phyloP scores from a whole-genome alignment of 495 filamentous ascomycete genomes.

The Haplographium delicatum region DNA sequence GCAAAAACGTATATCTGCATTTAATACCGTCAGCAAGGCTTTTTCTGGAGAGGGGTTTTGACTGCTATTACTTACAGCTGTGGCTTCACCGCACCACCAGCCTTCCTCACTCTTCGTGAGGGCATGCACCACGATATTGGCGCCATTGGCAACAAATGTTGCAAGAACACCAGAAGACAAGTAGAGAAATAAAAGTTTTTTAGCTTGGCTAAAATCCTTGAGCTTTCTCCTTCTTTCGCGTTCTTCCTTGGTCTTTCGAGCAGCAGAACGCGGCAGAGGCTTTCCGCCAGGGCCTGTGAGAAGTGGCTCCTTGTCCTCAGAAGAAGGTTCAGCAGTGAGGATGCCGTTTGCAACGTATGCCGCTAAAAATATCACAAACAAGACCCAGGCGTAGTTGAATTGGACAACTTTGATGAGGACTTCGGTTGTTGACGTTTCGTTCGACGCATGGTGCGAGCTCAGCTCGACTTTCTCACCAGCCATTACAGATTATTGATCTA shows the following conservation, averaged over 20 bases:
- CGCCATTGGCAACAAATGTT: slow-evolving; percentile 70
- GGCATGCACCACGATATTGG: slow-evolving; percentile 72
- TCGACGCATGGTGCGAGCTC: slow-evolving; percentile 11
- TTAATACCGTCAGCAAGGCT: too few species aligned
- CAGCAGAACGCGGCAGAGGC: slow-evolving; percentile 61
- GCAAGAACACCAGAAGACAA: slow-evolving; percentile 59
- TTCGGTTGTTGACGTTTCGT: not conserved
- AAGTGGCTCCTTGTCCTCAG: slow-evolving; percentile 28
- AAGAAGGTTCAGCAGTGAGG: slow-evolving; percentile 39
- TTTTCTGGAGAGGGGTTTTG: too few species aligned
- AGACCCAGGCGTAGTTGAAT: slow-evolving; percentile 59
- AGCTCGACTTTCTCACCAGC: slow-evolving; percentile 19
- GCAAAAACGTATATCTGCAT: slow-evolving; percentile 73
- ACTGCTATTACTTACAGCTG: slow-evolving; percentile 67
- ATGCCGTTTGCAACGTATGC: slow-evolving; percentile 61
- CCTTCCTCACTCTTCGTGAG: slow-evolving; percentile 55
- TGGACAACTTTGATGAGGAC: slow-evolving; percentile 31
- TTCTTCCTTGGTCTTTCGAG: slow-evolving; percentile 40
- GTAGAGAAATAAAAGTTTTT: slow-evolving; percentile 62
- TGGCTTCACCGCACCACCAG: slow-evolving; percentile 89
- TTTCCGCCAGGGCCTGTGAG: slow-evolving; percentile 71
- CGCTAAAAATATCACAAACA: slow-evolving; percentile 62
- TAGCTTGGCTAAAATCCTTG: slow-evolving; percentile 30
- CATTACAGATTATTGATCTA: slow-evolving; percentile 17
- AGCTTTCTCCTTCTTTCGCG: slow-evolving; percentile 32